Evolutionary conservation across 805 yeast genomes (phyloP).

Genomic region (Kuraishia molischiana): DNA sequence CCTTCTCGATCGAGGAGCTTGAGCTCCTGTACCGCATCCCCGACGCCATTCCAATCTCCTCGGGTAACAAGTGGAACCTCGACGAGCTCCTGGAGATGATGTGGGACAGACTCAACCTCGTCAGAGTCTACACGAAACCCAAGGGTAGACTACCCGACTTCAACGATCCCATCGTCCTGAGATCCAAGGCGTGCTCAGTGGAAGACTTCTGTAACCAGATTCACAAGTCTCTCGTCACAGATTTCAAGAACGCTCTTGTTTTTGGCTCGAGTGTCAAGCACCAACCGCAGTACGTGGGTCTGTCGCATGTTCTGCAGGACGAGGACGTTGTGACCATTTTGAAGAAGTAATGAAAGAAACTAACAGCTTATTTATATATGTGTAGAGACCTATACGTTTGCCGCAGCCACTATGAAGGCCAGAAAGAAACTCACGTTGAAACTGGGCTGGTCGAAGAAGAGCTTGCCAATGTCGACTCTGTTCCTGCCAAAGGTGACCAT

Average conservation of each 20-base stretch:
- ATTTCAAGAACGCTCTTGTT: slow-evolving; percentile 87
- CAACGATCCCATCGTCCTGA: slow-evolving; percentile 86
- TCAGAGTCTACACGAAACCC: slow-evolving; percentile 95
- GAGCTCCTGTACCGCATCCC: slow-evolving; percentile 89
- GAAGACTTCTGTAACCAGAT: slow-evolving; percentile 96
- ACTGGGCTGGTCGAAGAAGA: slow-evolving; percentile 50
- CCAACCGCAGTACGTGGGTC: slow-evolving; percentile 94
- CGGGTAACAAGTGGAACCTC: slow-evolving; percentile 94
- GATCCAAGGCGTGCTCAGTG: slow-evolving; percentile 73
- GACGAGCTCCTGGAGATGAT: slow-evolving; percentile 89
- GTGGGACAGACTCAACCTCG: slow-evolving; percentile 91
- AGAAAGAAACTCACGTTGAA: slow-evolving; percentile 48
- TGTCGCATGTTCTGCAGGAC: slow-evolving; percentile 75
- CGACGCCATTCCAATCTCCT: slow-evolving; percentile 92
- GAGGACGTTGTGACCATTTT: slow-evolving; percentile 96
- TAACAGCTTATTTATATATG: not conserved
- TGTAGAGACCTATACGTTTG: slow-evolving; percentile 1
- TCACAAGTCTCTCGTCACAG: slow-evolving; percentile 89
- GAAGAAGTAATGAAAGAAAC: slow-evolving; percentile 36
- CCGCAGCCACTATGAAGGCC: slow-evolving; percentile 49
- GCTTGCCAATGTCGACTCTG: slow-evolving; percentile 33
- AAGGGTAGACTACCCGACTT: slow-evolving; percentile 93
- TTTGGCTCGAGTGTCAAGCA: slow-evolving; percentile 94
- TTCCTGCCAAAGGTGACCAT: slow-evolving; percentile 25
- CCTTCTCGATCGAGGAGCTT: slow-evolving; percentile 88